Evolutionary conservation across 176 grass and related monocot genomes (phyloP).

Genomic region (Melocanna baccifera): DNA sequence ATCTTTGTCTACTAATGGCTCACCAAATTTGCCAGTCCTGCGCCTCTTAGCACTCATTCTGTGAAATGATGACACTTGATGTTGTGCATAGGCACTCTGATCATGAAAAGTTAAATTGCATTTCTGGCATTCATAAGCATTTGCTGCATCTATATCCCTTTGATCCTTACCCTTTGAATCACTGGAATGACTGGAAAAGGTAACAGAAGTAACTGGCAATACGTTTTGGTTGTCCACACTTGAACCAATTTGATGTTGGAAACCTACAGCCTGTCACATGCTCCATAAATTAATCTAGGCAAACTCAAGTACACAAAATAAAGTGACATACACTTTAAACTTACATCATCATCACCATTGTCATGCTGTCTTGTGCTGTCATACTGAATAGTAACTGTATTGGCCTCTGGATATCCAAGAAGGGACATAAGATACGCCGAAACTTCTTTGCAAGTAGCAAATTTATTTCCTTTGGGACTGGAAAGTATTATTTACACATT

Average conservation of each 20-base stretch:
- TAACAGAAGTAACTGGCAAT: conserved; percentile 26
- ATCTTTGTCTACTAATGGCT: conserved; percentile 58
- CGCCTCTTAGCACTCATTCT: conserved; percentile 61
- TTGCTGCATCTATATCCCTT: conserved; percentile 18
- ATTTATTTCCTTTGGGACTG: conserved; percentile 79
- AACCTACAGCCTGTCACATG: conserved; percentile 48
- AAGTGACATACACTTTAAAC: conserved; percentile 35
- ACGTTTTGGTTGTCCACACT: conserved; percentile 27
- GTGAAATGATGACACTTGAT: conserved; percentile 53
- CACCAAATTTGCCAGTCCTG: conserved; percentile 46
- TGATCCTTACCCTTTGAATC: conserved; percentile 33
- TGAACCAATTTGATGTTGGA: conserved; percentile 35
- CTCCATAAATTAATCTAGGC: conserved; percentile 13
- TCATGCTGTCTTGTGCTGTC: conserved; percentile 23
- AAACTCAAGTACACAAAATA: conserved; percentile 29
- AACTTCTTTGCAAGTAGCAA: conserved; percentile 81
- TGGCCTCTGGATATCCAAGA: conserved; percentile 67
- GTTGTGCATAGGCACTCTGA: conserved; percentile 50
- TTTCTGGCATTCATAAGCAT: conserved; percentile 41
- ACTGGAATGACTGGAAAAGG: conserved; percentile 15
- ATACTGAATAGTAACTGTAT: conserved; percentile 35
- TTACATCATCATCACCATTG: conserved; percentile 56
- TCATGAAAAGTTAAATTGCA: conserved; percentile 64
- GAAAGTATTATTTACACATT: conserved; percentile 37
- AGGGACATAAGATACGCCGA: conserved; percentile 80